Base-by-base conservation (phyloP, 305 asterid genomes). In the Stenogyne calaminthoides region DNA sequence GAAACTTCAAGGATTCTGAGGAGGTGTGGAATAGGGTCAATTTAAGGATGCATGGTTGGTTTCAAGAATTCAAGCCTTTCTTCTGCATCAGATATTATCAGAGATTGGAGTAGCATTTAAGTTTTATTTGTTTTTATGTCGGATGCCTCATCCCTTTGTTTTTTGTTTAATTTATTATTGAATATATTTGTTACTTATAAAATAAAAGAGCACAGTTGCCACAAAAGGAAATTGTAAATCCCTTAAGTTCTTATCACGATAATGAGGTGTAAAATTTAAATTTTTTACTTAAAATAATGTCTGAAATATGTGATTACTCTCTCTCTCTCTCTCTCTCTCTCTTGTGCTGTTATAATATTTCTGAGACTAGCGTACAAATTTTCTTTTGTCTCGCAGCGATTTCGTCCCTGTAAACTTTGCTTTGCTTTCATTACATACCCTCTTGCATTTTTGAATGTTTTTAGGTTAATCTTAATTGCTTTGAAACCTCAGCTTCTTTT, bases 401-500 rank as follows among this genome's bases (percentile, higher is more conserved):
- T 58, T 36, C 11, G 25, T 68, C 66, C 74, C 25, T 39, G 32
- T 10, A 62, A 47, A 19, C 9, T 55, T 55, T 65, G 44, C 72
- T 36, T 34, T 44, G 7, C 6, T 6, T 49, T 15, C 9, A 15
- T 12, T 12, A 49, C 4, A 5, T 19, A 6, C 56, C 20, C 22
- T 4, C 9, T 44, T 14, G 18, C 6, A 3, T 65, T 70, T 44
- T 49, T 64, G 16, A 20, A 44, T 63, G 61, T 29, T 59, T 9
- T 67, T 47, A 56, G 64, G 12, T 47, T 69, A 18, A 51, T 62
- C 56, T 61, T 58, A 56, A 70, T 47, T 65, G 64, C 46, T 58
- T 69, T 36, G n/a, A 73, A 47, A 52, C 68, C 72, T 73, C 42
- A 9, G 15, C 64, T 15, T 69, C 25, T 68, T 67, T 77, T 44